These are phyloP conservation scores for Chrysoporthe deuterocubensis DNA, from an alignment of 2,329 filamentous ascomycete species.

Conservation along the genomic window DNA sequence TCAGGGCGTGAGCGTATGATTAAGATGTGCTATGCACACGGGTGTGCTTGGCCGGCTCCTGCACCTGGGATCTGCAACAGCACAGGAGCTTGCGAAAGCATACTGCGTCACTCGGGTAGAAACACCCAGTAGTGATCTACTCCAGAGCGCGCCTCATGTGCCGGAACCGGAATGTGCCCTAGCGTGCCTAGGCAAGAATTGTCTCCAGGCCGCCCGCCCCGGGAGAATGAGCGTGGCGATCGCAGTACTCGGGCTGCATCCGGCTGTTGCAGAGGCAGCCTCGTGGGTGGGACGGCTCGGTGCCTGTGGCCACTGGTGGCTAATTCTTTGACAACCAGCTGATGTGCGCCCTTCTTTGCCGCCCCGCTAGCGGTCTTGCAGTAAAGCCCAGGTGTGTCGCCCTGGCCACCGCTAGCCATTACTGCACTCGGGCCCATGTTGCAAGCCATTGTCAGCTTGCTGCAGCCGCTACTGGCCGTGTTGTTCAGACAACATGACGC, in stretches of 20 bases:
- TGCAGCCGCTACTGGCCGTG: neutral
- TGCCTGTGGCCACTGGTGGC: conserved; percentile 8
- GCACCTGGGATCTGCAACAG: neutral
- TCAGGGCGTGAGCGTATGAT: neutral
- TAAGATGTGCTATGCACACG: neutral
- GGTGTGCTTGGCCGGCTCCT: neutral
- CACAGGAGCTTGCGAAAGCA: neutral
- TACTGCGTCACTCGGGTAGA: neutral
- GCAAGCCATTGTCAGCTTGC: neutral
- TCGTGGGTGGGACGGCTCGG: conserved; percentile 1
- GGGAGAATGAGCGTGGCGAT: conserved; percentile 1
- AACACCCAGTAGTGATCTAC: neutral
- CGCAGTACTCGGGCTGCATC: neutral
- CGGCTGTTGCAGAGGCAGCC: conserved; percentile 1
- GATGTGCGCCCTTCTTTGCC: conserved; percentile 10
- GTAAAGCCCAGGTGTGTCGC: conserved; percentile 1
- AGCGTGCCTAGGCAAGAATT: neutral
- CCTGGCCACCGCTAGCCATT: neutral
- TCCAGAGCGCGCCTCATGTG: neutral
- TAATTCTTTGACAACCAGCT: conserved; percentile 4
- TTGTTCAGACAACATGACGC: conserved; percentile 6
- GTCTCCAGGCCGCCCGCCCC: conserved; percentile 1
- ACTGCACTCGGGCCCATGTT: neutral
- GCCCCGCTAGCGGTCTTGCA: conserved; percentile 5
- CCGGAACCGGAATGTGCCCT: conserved; percentile 7